Conservation (phyloP, 176 grass and related monocot genomes). For the Aegilops tauschii region DNA sequence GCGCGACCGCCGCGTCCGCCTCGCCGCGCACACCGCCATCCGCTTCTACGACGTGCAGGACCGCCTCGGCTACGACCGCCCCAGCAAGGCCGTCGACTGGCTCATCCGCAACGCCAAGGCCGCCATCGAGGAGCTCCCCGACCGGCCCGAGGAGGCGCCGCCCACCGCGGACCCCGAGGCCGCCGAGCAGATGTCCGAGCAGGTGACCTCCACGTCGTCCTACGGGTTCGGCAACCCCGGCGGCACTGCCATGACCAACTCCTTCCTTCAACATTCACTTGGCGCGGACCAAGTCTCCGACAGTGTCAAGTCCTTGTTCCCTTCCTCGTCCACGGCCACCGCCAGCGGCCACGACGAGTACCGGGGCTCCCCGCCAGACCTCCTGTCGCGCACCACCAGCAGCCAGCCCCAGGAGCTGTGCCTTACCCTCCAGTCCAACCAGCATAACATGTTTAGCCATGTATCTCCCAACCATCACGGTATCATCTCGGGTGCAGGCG, state of each 20-base stretch:
- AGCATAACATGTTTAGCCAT: slow-evolving; percentile 73
- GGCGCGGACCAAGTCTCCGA: slow-evolving; percentile 59
- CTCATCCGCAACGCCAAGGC: slow-evolving; percentile 87
- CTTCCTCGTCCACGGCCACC: slow-evolving; percentile 55
- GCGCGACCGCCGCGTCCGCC: slow-evolving; percentile 85
- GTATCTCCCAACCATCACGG: slow-evolving; percentile 38
- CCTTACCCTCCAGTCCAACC: slow-evolving; percentile 89
- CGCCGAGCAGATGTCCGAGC: slow-evolving; percentile 23
- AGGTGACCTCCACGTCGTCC: slow-evolving; percentile 58
- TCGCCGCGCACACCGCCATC: slow-evolving; percentile 95
- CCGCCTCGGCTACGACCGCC: slow-evolving; percentile 92
- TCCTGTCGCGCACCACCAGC: slow-evolving; percentile 53
- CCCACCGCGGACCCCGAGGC: slow-evolving; percentile 24
- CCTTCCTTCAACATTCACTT: slow-evolving; percentile 68
- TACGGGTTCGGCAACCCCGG: slow-evolving; percentile 40
- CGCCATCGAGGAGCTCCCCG: slow-evolving; percentile 77
- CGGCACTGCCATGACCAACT: slow-evolving; percentile 24
- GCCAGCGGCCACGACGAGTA: slow-evolving; percentile 53
- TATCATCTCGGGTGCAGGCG: slow-evolving; percentile 53
- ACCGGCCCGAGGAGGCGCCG: slow-evolving; percentile 48
- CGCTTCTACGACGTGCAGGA: slow-evolving; percentile 98
- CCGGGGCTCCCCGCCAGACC: slow-evolving; percentile 65
- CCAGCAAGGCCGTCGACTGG: slow-evolving; percentile 99
- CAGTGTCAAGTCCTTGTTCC: slow-evolving; percentile 92
- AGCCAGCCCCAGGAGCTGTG: slow-evolving; percentile 79